phyloP scores from a whole-genome alignment of 768 basidiomycete species.

The Naganishia vaughanmartiniae region DNA sequence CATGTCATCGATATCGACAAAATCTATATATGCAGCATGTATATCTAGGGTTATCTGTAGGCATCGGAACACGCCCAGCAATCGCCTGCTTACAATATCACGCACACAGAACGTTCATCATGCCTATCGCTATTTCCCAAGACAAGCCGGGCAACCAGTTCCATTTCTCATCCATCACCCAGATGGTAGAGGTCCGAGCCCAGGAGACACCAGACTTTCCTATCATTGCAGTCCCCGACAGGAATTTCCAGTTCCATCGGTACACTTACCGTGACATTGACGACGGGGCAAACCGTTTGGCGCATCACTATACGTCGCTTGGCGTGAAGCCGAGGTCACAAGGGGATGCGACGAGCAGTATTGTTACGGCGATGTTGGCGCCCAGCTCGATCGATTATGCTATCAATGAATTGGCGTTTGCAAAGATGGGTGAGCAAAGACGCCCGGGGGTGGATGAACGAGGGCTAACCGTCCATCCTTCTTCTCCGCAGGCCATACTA shows the following conservation, averaged over 20 bases:
- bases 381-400: conserved; percentile 25
- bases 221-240: conserved; percentile 27
- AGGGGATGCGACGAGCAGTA: conserved; percentile 15
- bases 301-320: conserved; percentile 25
- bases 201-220: conserved; percentile 15
- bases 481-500: conserved; percentile 11
- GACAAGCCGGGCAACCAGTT: conserved; percentile 19
- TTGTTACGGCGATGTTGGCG: conserved; percentile 22
- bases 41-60: neutral
- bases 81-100: no score
- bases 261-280: conserved; percentile 22
- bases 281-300: conserved; percentile 13
- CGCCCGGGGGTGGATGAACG: neutral
- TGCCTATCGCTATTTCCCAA: conserved; percentile 16
- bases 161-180: conserved; percentile 21
- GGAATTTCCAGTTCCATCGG: conserved; percentile 9
- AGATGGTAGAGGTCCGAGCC: conserved; percentile 22
- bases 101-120: neutral
- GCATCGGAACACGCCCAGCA: neutral
- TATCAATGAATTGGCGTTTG: conserved; percentile 25
- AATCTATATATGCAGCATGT: neutral
- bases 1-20: neutral
- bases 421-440: conserved; percentile 22
- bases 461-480: neutral
- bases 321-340: conserved; percentile 7